phyloP scores from a whole-genome alignment of 2,329 filamentous ascomycete genomes.

The Annulohypoxylon truncatum region DNA sequence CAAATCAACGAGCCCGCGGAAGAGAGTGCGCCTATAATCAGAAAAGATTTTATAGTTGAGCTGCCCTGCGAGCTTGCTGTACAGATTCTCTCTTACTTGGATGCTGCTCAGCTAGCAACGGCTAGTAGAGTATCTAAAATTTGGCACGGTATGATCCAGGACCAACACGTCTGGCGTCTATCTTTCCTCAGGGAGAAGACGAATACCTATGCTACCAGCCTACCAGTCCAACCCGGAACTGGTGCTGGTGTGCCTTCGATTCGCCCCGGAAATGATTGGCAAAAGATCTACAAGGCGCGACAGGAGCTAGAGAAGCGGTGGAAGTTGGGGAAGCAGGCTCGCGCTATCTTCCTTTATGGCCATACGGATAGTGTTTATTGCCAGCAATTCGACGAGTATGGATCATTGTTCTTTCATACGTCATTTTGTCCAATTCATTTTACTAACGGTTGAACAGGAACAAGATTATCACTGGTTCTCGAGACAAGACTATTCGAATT shows the following conservation, averaged over 20 bases:
- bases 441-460: conserved; percentile 65
- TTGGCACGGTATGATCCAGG: conserved; percentile 62
- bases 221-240: conserved; percentile 62
- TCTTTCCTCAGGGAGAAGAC: conserved; percentile 72
- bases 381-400: conserved; percentile 95
- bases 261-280: conserved; percentile 80
- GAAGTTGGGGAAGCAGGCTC: conserved; percentile 77
- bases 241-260: conserved; percentile 68
- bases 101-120: conserved; percentile 62
- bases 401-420: conserved; percentile 31
- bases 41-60: conserved; percentile 67
- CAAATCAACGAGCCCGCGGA: conserved; percentile 49
- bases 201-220: conserved; percentile 68
- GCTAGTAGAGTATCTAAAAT: conserved; percentile 62
- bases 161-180: conserved; percentile 72
- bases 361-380: conserved; percentile 98
- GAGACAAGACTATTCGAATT: conserved; percentile 93
- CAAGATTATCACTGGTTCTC: conserved; percentile 96
- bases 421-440: not conserved
- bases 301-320: conserved; percentile 81
- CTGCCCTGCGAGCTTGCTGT: conserved; percentile 70
- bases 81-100: conserved; percentile 67
- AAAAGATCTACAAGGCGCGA: conserved; percentile 82
- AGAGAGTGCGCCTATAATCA: conserved; percentile 54
- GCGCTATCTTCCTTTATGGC: conserved; percentile 88